A percentile compares a stretch with the other conserved stretches of the same genome.
Evolutionary conservation across 192 early-diverging fungal genomes (phyloP).

Genomic region (Entophlyctis luteolus): DNA sequence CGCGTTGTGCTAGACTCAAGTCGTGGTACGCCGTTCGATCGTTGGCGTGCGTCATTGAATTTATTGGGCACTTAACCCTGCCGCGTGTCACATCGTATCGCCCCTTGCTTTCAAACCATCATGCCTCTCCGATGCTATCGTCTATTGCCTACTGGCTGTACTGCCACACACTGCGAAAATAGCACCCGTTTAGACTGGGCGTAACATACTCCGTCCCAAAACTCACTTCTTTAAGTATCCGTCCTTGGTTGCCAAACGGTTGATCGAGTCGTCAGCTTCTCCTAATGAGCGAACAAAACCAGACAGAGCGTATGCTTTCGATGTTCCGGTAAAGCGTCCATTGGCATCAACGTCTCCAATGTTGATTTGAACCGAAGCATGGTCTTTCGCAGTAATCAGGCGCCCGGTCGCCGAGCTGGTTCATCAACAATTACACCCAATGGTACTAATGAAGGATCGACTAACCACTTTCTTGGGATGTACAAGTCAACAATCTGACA

Average conservation of each 20-base stretch:
- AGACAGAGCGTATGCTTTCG: slow-evolving; percentile 84
- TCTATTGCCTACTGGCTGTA: slow-evolving; percentile 36
- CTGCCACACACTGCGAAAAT: slow-evolving; percentile 33
- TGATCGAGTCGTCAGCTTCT: slow-evolving; percentile 94
- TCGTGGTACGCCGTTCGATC: slow-evolving; percentile 80
- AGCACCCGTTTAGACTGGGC: neutral
- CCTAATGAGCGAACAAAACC: slow-evolving; percentile 86
- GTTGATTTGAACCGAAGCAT: slow-evolving; percentile 97
- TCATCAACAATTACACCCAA: too few relatives aligned
- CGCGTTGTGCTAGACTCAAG: too few relatives aligned
- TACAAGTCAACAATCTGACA: slow-evolving; percentile 79
- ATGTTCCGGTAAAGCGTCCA: slow-evolving; percentile 68
- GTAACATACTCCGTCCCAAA: neutral
- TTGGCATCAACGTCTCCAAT: slow-evolving; percentile 85
- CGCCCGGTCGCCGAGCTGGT: slow-evolving; percentile 98
- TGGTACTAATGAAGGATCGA: slow-evolving; percentile 41
- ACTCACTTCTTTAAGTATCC: slow-evolving; percentile 63
- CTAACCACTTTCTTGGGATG: slow-evolving; percentile 95
- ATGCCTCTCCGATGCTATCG: neutral
- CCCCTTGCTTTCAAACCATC: neutral
- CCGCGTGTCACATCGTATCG: neutral
- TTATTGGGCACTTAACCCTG: neutral
- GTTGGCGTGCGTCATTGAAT: neutral
- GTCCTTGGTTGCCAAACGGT: slow-evolving; percentile 80
- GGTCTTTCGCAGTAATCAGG: slow-evolving; percentile 97